These are phyloP conservation scores for Verticillium albo-atrum DNA, from an alignment of 2,329 filamentous ascomycete species.

Conservation along the genomic window DNA sequence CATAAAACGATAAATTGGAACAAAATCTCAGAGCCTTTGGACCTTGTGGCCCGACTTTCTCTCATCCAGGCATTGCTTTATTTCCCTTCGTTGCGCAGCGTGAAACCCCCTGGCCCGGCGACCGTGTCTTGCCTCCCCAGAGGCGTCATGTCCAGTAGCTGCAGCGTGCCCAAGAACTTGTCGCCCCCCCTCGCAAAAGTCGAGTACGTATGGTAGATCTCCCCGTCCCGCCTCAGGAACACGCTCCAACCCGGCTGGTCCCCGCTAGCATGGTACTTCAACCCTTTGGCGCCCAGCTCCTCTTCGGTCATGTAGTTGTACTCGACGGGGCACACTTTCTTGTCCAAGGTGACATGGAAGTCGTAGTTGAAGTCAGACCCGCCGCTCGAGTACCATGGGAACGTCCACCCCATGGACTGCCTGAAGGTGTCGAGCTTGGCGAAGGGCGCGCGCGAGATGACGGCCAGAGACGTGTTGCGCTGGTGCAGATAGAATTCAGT, in stretches of 20 bases:
- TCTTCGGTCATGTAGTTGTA: constrained; percentile 18
- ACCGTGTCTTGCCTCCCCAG: constrained; percentile 24
- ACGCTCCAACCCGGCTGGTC: constrained; percentile 32
- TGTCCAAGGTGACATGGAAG: constrained; percentile 29
- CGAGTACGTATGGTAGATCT: constrained; percentile 33
- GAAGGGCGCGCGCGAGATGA: constrained; percentile 32
- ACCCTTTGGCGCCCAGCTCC: constrained; percentile 19
- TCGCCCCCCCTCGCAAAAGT: constrained; percentile 26
- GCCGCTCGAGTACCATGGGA: constrained; percentile 33
- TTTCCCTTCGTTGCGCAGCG: no score
- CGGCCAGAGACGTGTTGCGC: constrained; percentile 31
- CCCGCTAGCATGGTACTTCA: constrained; percentile 18
- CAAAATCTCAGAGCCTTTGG: no score
- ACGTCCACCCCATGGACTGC: constrained; percentile 32
- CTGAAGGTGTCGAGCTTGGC: constrained; percentile 30
- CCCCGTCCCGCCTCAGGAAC: constrained; percentile 24
- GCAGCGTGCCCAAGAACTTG: constrained; percentile 22
- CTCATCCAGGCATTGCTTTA: no score
- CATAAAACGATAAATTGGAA: no score
- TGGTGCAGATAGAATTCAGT: constrained; percentile 29
- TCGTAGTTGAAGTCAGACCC: constrained; percentile 34
- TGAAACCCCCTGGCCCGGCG: constrained; percentile 14
- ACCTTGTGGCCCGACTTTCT: no score
- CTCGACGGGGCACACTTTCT: constrained; percentile 16
- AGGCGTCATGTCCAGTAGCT: constrained; percentile 27